Evolutionary conservation across 148 eudicot genomes (phyloP), one percentile per base, ranked within the genome.

Genomic region (Camellia sinensis): DNA sequence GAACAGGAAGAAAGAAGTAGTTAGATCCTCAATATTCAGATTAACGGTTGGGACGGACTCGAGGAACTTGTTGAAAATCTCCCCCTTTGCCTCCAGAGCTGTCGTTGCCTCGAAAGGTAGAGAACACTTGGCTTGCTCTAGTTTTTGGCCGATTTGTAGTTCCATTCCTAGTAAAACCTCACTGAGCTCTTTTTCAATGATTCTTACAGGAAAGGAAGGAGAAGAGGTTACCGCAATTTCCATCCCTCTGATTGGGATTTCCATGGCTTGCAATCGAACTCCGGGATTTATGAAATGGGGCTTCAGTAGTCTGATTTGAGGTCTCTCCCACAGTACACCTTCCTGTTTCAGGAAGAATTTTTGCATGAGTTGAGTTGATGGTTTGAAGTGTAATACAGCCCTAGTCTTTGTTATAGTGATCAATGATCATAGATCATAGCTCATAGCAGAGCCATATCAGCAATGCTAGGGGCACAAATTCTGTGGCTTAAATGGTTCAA

Each of bases 261-360:
- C 93, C 46, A 88, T 80, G 29, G 77, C 81, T 61, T 79, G 78
- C 70, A 90, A 53, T 67, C 81, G 77, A 37, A 85, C 89, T 70
- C 69, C 85, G 2, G 82, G 88, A 41, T 76, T 63, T 72, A 37
- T n/a, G 67, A 22, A 78, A 8, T 29, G 21, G 43, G 73, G 40
- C 21, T 69, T 79, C 13, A 73, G 65, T 54, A 57, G 72, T 53
- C 80, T 78, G 29, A 83, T 44, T 62, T 75, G 79, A 54, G 83
- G 83, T 52, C 60, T 84, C 76, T 88, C 91, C 91, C 89, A 90
- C 60, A 65, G 43, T 61, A 85, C 61, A 40, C 89, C 89, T 74
- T 83, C 89, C 92, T 89, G 85, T 62, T 29, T 61, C 41, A 67
- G 40, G 17, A 44, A 5, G 71, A 67, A 67, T 29, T 29, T 29